phyloP scores from a whole-genome alignment of 2,329 filamentous ascomycete genomes.

The Beauveria australis region DNA sequence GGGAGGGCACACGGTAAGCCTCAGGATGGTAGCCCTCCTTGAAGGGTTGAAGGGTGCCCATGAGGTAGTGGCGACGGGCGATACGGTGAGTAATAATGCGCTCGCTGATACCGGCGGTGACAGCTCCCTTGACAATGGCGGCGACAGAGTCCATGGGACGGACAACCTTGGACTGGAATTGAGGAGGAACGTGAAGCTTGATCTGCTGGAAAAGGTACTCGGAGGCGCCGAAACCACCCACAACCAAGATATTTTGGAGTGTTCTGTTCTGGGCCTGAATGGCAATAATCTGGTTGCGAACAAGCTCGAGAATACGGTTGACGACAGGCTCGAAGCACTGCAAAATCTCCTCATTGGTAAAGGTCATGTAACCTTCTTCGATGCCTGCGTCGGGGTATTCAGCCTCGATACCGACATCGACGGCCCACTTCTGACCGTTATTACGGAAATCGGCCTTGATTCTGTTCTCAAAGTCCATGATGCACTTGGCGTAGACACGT shows the following conservation, averaged over 20 bases:
- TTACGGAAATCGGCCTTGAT: constrained; percentile 99
- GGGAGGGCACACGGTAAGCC: constrained; percentile 90
- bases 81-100: constrained; percentile 95
- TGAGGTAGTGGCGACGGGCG: constrained; percentile 93
- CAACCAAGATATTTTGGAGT: constrained; percentile 91
- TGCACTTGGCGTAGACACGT: constrained; percentile 96
- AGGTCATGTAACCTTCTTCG: constrained; percentile 99
- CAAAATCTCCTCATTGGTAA: constrained; percentile 97
- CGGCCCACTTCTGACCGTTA: constrained; percentile 98
- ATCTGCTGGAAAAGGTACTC: constrained; percentile 99
- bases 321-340: constrained; percentile 99
- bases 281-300: constrained; percentile 96
- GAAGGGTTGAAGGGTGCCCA: constrained; percentile 97
- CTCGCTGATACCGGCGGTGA: constrained; percentile 96
- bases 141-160: constrained; percentile 98
- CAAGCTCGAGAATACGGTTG: constrained; percentile 90
- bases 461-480: constrained; percentile 99
- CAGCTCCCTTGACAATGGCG: constrained; percentile 95
- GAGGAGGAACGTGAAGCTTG: constrained; percentile 93
- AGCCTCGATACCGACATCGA: constrained; percentile 96
- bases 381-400: constrained; percentile 97
- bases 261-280: constrained; percentile 95
- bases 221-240: constrained; percentile 95
- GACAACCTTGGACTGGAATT: constrained; percentile 97
- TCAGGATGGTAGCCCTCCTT: constrained; percentile 98